Base-by-base conservation (phyloP, 331 rosid species). In the Quercus tomentella region DNA sequence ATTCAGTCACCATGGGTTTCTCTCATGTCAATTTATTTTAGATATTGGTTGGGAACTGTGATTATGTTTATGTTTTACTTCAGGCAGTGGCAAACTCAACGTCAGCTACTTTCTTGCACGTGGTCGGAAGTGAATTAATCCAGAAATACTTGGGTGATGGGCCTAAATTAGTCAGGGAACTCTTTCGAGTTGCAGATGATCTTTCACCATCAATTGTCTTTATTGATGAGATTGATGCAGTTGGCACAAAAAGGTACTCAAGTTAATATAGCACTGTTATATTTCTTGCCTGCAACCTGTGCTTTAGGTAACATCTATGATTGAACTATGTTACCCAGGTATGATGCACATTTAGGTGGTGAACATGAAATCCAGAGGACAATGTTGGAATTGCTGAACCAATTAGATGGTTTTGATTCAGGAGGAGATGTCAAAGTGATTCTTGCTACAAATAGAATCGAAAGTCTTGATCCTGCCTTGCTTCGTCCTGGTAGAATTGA, bases 111-210 rank as follows among this genome's bases (percentile, higher is more conserved):
- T 89, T 89, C 83, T 76, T 89, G 84, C 84, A 87, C 15, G 90
- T 89, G 73, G 92, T 89, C 49, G 89, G 92, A n/a, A 89, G 92
- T 84, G 90, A 89, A 51, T 80, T 89, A 65, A 89, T 89, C 57
- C 92, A 89, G 65, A 89, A 86, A 75, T 89, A 89, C 75, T 78
- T 89, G 84, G 90, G 92, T 68, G 92, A 89, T 83, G 92, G 92
- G 21, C 92, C 92, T 4, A 86, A 89, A 78, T 78, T 86, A 74
- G 90, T 89, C n/a, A 84, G 90, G 81, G 90, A 89, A 70, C 92
- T 89, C 55, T 89, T 89, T 63, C 81, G 90, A 83, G 90, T 89
- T 80, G 92, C 90, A 6, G 92, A 89, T 82, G 92, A 89, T 7
- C 90, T 89, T 52, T 89, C 92, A 14, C 92, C 92, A 9, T 80